These are phyloP conservation scores for Antitrichia curtipendula DNA, from an alignment of 225 moss, liverwort and hornwort genomes.

Conservation along the genomic window DNA sequence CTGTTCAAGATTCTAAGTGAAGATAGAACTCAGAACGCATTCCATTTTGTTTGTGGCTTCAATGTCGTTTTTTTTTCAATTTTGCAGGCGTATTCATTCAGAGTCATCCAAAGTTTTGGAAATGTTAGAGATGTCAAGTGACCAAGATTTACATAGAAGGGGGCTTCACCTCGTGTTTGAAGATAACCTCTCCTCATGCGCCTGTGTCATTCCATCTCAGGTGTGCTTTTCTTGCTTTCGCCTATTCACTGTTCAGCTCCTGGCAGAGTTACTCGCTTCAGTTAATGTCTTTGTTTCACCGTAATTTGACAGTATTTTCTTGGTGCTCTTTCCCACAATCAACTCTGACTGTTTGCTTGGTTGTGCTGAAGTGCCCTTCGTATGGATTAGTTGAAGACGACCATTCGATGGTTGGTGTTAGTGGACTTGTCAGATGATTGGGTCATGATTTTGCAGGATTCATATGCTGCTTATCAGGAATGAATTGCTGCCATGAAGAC, in stretches of 20 bases:
- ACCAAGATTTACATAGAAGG: conserved; percentile 37
- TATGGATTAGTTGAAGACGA: neutral
- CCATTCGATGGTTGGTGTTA: neutral
- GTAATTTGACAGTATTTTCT: neutral
- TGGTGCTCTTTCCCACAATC: neutral
- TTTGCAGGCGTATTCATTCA: conserved; percentile 46
- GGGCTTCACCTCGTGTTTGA: conserved; percentile 51
- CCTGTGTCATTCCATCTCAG: conserved; percentile 33
- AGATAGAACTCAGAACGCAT: neutral
- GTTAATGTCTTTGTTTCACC: neutral
- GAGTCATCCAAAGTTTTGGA: conserved; percentile 44
- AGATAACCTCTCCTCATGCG: conserved; percentile 38
- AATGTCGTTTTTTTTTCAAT: neutral
- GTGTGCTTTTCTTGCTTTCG: neutral
- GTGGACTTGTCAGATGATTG: neutral
- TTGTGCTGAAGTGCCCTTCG: neutral
- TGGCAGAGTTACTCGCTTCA: neutral
- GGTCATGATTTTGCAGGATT: neutral
- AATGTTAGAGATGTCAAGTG: conserved; percentile 39
- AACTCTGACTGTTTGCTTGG: neutral
- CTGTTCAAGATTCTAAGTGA: neutral
- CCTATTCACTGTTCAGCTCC: neutral
- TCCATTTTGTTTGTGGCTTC: neutral
- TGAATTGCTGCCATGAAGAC: neutral
- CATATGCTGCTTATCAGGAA: neutral